Evolutionary conservation across 1,284 basidiomycete genomes (phyloP), one percentile per base, ranked within the genome.

Genomic region (Porogramme epimiltina): DNA sequence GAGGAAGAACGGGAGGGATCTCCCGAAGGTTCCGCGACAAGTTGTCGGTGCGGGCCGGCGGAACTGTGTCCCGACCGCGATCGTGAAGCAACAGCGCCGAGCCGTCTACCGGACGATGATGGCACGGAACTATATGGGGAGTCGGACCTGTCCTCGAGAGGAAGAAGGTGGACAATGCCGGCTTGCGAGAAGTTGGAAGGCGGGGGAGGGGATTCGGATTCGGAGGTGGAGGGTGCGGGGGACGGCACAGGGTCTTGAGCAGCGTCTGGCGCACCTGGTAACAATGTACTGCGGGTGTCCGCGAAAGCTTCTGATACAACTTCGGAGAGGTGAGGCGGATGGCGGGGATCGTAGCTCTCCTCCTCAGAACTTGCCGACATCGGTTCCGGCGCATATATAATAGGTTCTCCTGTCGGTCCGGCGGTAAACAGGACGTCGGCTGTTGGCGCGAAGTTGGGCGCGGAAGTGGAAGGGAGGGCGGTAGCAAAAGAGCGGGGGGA

Each of bases 161-260:
- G 76, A 2, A 73, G 71, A 3, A 83, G 71, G 65, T 80, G 80
- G 3, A 83, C 80, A 45, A 82, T 68, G 9, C 77, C 79, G 26
- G 71, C 70, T 51, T 78, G 74, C 16, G 78, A 77, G 36, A 75
- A 71, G 60, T 61, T 60, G 39, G 51, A 54, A 25, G 50, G 54
- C n/a, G n/a, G n/a, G 40, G 16, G 8, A 20, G 31, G 23, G 34
- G 34, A 4, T 37, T 37, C 8, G 24, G 20, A 16, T 11, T n/a
- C 8, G 34, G n/a, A 13, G 34, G 8, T 16, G 34, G 34, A 37
- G 34, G 9, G 28, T 8, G 15, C 9, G 8, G 28, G 28, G 28
- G 9, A 8, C 8, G 28, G 28, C 8, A 15, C 8, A 31, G 28
- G 8, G 28, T 8, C 9, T 5, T 13, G 10, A 11, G 39, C 23